Conservation (phyloP, 2,329 filamentous ascomycete genomes). For the Rhynchosporium agropyri region DNA sequence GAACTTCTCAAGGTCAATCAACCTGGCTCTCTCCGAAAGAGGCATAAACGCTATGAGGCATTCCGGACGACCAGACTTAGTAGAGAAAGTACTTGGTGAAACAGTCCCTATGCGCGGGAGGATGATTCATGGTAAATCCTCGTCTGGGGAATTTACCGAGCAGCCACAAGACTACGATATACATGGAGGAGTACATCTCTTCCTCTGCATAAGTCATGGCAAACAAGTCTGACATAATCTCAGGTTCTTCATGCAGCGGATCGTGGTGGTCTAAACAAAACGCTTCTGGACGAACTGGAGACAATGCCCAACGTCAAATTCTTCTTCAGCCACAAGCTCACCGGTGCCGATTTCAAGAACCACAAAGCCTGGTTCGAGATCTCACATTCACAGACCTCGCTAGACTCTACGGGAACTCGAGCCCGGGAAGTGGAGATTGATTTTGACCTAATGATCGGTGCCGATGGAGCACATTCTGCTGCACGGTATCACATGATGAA, state of each 20-base stretch:
- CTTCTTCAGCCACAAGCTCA: slow-evolving; percentile 92
- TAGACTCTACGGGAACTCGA: slow-evolving; percentile 30
- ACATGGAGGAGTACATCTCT: slow-evolving; percentile 70
- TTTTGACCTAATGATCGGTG: slow-evolving; percentile 94
- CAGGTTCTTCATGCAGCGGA: slow-evolving; percentile 87
- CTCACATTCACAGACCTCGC: slow-evolving; percentile 43
- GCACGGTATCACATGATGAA: slow-evolving; percentile 96
- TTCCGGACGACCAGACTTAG: slow-evolving; percentile 65
- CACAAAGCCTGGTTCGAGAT: slow-evolving; percentile 87
- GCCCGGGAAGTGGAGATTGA: slow-evolving; percentile 71
- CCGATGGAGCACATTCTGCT: slow-evolving; percentile 92
- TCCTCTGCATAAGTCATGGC: background rate
- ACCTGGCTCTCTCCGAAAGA: slow-evolving; percentile 89
- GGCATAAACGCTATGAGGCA: slow-evolving; percentile 86
- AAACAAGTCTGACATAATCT: slow-evolving; percentile 3
- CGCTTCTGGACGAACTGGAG: slow-evolving; percentile 81
- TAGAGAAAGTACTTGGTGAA: slow-evolving; percentile 72
- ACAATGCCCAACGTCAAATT: slow-evolving; percentile 85
- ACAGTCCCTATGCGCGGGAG: slow-evolving; percentile 94
- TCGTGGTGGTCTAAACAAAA: slow-evolving; percentile 78
- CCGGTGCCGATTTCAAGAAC: slow-evolving; percentile 79
- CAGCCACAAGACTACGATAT: slow-evolving; percentile 88
- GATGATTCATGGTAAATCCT: slow-evolving; percentile 83
- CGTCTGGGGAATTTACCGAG: slow-evolving; percentile 69
- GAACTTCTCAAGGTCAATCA: slow-evolving; percentile 99